These are phyloP conservation scores for Ophiognomonia clavigignenti-juglandacearum DNA, from an alignment of 2,329 filamentous ascomycete genomes.

Conservation along the genomic window DNA sequence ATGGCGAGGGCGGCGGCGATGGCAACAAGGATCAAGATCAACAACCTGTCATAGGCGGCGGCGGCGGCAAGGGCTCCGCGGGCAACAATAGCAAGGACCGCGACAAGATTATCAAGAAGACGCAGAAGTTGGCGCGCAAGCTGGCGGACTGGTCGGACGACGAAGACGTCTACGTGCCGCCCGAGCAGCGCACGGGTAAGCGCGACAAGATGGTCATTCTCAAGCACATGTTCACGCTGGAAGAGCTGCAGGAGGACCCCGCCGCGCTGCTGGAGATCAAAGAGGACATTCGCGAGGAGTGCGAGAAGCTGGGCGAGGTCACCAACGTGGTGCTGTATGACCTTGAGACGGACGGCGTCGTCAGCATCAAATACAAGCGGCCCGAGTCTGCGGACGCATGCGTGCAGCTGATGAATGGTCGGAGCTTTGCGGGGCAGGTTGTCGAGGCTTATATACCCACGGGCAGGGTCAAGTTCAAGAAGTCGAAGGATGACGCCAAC, in stretches of 20 bases:
- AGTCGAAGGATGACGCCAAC: slow-evolving; percentile 53
- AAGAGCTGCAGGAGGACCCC: slow-evolving; percentile 81
- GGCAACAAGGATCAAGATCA: slow-evolving; percentile 32
- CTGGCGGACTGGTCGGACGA: slow-evolving; percentile 96
- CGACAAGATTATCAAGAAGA: slow-evolving; percentile 86
- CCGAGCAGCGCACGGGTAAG: slow-evolving; percentile 42
- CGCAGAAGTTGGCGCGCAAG: slow-evolving; percentile 85
- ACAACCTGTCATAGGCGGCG: not conserved
- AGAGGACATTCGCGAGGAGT: slow-evolving; percentile 89
- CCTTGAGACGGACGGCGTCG: slow-evolving; percentile 75
- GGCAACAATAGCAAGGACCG: slow-evolving; percentile 59
- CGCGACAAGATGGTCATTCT: slow-evolving; percentile 82
- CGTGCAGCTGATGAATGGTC: slow-evolving; percentile 70
- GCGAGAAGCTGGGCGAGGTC: slow-evolving; percentile 77
- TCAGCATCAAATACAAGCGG: slow-evolving; percentile 76
- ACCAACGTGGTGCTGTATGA: slow-evolving; percentile 92
- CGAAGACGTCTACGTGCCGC: slow-evolving; percentile 51
- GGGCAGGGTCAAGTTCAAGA: slow-evolving; percentile 69
- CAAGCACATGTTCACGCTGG: slow-evolving; percentile 86
- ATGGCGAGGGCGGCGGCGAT: slow-evolving; percentile 25
- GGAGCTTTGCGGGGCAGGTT: slow-evolving; percentile 68
- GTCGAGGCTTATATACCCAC: slow-evolving; percentile 69
- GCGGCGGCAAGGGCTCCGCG: slow-evolving; percentile 1
- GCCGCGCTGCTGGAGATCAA: slow-evolving; percentile 85
- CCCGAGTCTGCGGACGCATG: slow-evolving; percentile 67